Conservation (phyloP, 2,329 filamentous ascomycete species). For the Anisogramma anomala region DNA sequence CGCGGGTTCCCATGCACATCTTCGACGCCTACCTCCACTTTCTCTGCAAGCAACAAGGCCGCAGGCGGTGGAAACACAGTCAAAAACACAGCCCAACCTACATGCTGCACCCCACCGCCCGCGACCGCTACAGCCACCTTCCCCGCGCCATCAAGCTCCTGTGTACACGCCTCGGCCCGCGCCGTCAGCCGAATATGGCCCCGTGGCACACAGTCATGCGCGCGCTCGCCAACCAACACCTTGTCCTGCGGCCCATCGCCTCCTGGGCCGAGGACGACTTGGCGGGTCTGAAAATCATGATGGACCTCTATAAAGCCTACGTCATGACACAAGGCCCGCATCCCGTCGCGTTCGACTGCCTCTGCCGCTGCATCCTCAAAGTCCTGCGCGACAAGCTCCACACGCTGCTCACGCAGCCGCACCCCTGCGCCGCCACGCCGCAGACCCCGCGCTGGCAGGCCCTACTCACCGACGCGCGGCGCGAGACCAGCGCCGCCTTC, state of each 20-base stretch:
- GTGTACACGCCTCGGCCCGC: slow-evolving; percentile 19
- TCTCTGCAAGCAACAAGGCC: slow-evolving; percentile 25
- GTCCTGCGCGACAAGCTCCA: slow-evolving; percentile 12
- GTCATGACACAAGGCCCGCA: slow-evolving; percentile 24
- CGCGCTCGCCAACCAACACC: slow-evolving; percentile 25
- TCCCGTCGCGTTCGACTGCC: slow-evolving; percentile 24
- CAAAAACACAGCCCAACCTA: slow-evolving; percentile 3
- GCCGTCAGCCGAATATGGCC: slow-evolving; percentile 11
- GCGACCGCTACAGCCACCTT: slow-evolving; percentile 14
- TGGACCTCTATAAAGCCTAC: slow-evolving; percentile 22
- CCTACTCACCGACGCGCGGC: background rate
- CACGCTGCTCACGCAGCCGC: background rate
- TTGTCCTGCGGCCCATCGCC: slow-evolving; percentile 21
- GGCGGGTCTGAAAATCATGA: slow-evolving; percentile 22
- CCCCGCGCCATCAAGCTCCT: slow-evolving; percentile 27
- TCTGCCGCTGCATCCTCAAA: slow-evolving; percentile 26
- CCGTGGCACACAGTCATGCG: slow-evolving; percentile 33
- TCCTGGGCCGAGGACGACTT: slow-evolving; percentile 19
- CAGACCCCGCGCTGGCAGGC: background rate
- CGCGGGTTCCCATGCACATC: slow-evolving; percentile 23
- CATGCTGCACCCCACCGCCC: background rate
- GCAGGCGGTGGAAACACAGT: slow-evolving; percentile 5
- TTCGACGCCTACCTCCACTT: slow-evolving; percentile 41
- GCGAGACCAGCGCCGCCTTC: background rate
- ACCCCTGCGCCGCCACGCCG: background rate